Conservation (phyloP, 768 basidiomycete genomes). For the Lactarius quietus region DNA sequence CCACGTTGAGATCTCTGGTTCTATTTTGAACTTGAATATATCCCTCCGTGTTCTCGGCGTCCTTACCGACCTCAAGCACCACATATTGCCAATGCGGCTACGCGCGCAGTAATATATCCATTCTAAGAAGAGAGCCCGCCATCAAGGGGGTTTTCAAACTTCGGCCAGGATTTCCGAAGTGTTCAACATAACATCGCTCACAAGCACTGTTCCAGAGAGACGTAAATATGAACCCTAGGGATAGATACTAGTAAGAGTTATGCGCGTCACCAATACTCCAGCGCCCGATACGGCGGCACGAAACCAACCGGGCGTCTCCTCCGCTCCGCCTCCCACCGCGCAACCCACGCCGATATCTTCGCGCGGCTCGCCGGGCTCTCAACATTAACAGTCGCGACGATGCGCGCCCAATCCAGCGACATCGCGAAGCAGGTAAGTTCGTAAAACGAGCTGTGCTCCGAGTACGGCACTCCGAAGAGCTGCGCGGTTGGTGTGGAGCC, state of each 20-base stretch:
- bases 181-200: too few species aligned
- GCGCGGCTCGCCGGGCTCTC: slow-evolving; percentile 65
- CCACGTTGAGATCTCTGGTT: too few species aligned
- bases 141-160: too few species aligned
- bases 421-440: slow-evolving; percentile 95
- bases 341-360: slow-evolving; percentile 89
- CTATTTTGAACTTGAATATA: too few species aligned
- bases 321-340: slow-evolving; percentile 83
- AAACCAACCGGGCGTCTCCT: slow-evolving; percentile 44
- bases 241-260: too few species aligned
- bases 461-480: slow-evolving; percentile 86
- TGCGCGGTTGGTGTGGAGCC: slow-evolving; percentile 68
- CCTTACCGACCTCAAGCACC: too few species aligned
- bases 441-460: slow-evolving; percentile 94
- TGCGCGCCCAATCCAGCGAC: slow-evolving; percentile 77
- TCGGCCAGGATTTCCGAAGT: neutral
- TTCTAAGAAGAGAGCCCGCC: too few species aligned
- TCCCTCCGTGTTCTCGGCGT: too few species aligned
- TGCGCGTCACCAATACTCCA: slow-evolving; percentile 49
- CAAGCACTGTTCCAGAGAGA: too few species aligned
- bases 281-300: slow-evolving; percentile 37
- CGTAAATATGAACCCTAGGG: too few species aligned
- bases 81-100: too few species aligned
- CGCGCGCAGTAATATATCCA: too few species aligned
- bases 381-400: slow-evolving; percentile 95